phyloP scores from a whole-genome alignment of 1,284 basidiomycete genomes.

The Phaffia rhodozyma region DNA sequence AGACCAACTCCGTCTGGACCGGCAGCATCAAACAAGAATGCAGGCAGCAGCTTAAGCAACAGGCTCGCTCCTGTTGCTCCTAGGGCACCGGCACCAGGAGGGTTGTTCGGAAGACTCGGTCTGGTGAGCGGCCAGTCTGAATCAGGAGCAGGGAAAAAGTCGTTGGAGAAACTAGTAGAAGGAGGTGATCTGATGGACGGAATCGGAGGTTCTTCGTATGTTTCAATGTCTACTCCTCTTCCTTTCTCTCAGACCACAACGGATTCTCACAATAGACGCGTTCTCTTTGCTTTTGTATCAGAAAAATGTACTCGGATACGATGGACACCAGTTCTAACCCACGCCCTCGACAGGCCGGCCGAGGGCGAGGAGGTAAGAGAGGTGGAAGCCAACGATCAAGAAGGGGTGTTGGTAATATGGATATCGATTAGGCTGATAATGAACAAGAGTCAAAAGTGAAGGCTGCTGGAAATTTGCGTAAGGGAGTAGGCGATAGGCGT shows the following conservation, averaged over 20 bases:
- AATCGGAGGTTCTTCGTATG: neutral
- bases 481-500: too few species aligned
- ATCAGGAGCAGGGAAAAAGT: neutral
- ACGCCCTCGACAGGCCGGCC: too few species aligned
- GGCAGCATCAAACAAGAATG: neutral
- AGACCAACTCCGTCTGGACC: neutral
- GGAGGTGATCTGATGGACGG: conserved; percentile 5
- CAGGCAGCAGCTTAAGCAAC: neutral
- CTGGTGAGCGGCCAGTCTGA: neutral
- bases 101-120: conserved; percentile 1
- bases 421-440: too few species aligned
- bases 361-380: neutral
- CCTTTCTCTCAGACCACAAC: too few species aligned
- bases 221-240: neutral
- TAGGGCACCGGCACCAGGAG: neutral
- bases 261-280: neutral
- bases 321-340: neutral
- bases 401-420: too few species aligned
- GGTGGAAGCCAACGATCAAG: too few species aligned
- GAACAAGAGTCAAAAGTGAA: too few species aligned
- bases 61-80: neutral
- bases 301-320: neutral
- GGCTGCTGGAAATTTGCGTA: too few species aligned
- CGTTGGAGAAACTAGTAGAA: neutral
- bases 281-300: neutral